Evolutionary conservation across 495 filamentous ascomycete species (phyloP).

Genomic region (Pyronema omphalodes): DNA sequence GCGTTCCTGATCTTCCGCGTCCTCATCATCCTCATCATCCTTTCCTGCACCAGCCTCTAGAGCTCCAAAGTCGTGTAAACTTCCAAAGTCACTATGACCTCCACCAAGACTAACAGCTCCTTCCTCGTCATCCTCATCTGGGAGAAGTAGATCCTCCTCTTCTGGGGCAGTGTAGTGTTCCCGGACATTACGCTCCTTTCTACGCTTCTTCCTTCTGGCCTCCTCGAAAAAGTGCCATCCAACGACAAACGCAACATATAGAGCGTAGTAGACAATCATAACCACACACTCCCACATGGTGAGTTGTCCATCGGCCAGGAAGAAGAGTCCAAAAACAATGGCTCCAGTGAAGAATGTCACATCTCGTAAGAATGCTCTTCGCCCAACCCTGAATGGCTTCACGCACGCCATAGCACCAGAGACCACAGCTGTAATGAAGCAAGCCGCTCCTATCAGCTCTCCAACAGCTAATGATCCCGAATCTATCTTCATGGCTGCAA

Average conservation of each 20-base stretch:
- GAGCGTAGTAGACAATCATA: constrained; percentile 85
- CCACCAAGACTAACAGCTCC: constrained; percentile 30
- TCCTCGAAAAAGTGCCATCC: constrained; percentile 77
- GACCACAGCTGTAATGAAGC: constrained; percentile 93
- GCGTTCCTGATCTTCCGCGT: constrained; percentile 55
- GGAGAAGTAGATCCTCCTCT: constrained; percentile 49
- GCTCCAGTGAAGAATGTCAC: constrained; percentile 86
- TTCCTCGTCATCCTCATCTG: constrained; percentile 57
- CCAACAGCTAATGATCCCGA: constrained; percentile 90
- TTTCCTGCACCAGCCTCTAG: constrained; percentile 44
- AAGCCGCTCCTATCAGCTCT: constrained; percentile 85
- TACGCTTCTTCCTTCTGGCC: constrained; percentile 37
- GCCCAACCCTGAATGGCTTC: constrained; percentile 75
- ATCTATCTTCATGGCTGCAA: constrained; percentile 91
- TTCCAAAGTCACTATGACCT: constrained; percentile 31
- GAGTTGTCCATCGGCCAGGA: constrained; percentile 70
- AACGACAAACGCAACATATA: constrained; percentile 79
- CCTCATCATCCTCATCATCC: constrained; percentile 36
- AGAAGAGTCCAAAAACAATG: constrained; percentile 68
- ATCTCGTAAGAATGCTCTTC: constrained; percentile 77
- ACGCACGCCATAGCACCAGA: constrained; percentile 97
- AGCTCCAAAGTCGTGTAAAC: constrained; percentile 45
- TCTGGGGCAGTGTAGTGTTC: constrained; percentile 50
- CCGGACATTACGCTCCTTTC: constrained; percentile 50
- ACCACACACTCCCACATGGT: constrained; percentile 69